Evolutionary conservation across 352 stramenopile species (phyloP).

Genomic region (Phytophthora uliginosa): DNA sequence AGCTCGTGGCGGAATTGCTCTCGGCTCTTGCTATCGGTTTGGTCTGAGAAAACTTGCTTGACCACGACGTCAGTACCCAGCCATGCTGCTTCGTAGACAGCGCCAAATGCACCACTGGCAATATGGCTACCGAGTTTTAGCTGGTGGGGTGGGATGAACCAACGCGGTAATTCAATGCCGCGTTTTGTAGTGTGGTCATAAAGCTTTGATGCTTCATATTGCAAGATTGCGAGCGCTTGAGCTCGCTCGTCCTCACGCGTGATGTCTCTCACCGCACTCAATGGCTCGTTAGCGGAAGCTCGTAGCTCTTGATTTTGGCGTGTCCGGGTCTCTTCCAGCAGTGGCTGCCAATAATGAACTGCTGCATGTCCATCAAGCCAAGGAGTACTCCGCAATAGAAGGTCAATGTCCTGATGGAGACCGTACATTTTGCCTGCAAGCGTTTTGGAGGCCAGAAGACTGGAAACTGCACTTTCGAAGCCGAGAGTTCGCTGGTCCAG

Average conservation of each 20-base stretch:
- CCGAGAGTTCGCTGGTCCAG: neutral
- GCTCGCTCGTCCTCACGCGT: neutral
- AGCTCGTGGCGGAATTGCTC: constrained; percentile 24
- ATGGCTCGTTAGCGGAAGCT: neutral
- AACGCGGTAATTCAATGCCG: neutral
- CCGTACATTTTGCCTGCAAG: neutral
- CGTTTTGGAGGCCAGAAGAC: neutral
- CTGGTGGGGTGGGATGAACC: neutral
- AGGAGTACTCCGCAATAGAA: neutral
- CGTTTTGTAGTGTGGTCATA: neutral
- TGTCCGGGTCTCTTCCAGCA: neutral
- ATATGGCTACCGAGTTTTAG: constrained; percentile 2
- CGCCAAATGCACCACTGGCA: neutral
- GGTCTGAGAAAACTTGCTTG: neutral
- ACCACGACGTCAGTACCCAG: neutral
- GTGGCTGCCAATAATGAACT: neutral
- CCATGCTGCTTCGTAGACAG: neutral
- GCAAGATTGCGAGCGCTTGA: neutral
- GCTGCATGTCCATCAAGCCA: neutral
- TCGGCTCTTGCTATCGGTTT: neutral
- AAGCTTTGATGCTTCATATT: neutral
- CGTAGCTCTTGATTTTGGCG: neutral
- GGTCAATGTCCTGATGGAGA: neutral
- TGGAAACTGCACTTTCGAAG: neutral
- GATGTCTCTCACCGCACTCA: neutral